Conservation (phyloP, 768 basidiomycete genomes). For the Calvatia gigantea region DNA sequence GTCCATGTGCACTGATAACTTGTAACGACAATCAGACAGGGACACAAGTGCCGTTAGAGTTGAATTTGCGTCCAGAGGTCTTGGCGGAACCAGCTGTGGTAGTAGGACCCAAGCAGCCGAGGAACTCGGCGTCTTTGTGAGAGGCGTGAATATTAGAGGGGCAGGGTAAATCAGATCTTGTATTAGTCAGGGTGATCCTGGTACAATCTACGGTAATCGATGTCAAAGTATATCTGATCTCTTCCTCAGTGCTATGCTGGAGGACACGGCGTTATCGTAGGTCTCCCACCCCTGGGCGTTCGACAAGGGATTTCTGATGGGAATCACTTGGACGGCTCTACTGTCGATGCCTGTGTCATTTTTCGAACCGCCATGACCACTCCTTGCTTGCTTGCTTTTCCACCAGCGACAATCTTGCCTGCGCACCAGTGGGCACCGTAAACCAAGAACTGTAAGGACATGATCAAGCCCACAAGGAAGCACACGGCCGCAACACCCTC, state of each 20-base stretch:
- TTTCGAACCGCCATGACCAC: constrained; percentile 20
- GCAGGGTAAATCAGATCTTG: no score
- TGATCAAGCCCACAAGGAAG: constrained; percentile 51
- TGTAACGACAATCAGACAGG: background rate
- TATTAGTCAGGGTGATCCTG: no score
- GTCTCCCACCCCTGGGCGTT: no score
- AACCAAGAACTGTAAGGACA: constrained; percentile 66
- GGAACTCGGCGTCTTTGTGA: no score
- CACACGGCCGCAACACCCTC: constrained; percentile 56
- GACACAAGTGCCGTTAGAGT: background rate
- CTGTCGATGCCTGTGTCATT: constrained; percentile 11
- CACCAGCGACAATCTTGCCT: constrained; percentile 22
- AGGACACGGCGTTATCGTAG: background rate
- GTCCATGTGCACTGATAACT: no score
- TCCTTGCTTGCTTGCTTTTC: constrained; percentile 18
- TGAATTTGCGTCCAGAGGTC: constrained; percentile 5
- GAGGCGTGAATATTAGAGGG: no score
- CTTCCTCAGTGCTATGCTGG: no score
- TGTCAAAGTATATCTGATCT: no score
- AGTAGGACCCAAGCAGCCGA: no score
- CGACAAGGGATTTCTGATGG: no score
- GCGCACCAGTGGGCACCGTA: constrained; percentile 43
- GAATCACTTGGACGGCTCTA: background rate
- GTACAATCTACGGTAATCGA: no score
- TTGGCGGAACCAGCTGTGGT: constrained; percentile 3